These are phyloP conservation scores for Phytophthora megakarya DNA, from an alignment of 352 stramenopile genomes.

Conservation along the genomic window DNA sequence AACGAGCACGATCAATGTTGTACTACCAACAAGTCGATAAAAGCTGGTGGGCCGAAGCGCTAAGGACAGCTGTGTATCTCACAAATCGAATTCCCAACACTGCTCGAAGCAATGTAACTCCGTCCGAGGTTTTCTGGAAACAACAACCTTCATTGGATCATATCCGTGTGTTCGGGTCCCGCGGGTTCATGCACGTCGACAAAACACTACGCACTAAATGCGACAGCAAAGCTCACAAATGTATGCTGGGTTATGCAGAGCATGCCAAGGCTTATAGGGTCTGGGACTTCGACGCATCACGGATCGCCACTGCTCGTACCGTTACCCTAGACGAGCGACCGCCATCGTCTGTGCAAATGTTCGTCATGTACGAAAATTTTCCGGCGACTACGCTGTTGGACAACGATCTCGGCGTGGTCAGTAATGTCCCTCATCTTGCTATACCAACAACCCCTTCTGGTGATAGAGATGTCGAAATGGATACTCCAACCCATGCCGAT, in stretches of 20 bases:
- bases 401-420: no score
- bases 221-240: constrained; percentile 13
- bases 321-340: background rate
- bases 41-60: constrained; percentile 3
- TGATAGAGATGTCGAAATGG: no score
- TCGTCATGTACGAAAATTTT: no score
- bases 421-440: no score
- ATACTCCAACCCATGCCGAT: no score
- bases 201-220: constrained; percentile 18
- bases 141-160: constrained; percentile 14
- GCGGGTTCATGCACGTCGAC: constrained; percentile 17
- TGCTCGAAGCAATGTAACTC: background rate
- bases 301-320: background rate
- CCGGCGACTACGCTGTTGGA: no score
- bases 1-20: constrained; percentile 6
- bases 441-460: no score
- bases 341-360: no score
- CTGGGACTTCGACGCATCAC: constrained; percentile 4
- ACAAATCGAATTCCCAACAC: constrained; percentile 15
- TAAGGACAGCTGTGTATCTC: constrained; percentile 14
- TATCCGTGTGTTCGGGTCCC: constrained; percentile 20
- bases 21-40: constrained; percentile 16
- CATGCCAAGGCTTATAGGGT: constrained; percentile 16
- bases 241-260: constrained; percentile 10
- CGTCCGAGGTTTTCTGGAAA: constrained; percentile 9